phyloP scores from a whole-genome alignment of 441 rosid genomes.

The Populus tomentosa region DNA sequence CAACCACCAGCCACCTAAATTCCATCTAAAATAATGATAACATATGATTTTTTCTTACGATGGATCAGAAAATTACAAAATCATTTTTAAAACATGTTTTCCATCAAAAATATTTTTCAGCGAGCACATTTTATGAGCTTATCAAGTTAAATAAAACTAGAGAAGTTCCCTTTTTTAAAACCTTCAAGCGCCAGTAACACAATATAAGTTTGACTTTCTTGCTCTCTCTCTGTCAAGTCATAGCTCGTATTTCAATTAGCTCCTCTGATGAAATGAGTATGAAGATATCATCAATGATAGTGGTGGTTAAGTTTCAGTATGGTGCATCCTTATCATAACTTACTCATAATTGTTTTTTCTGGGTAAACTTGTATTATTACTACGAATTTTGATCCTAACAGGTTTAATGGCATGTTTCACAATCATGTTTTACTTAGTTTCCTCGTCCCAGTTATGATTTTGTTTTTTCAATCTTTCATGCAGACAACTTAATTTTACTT shows the following conservation, averaged over 20 bases:
- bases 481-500: conserved; percentile 34
- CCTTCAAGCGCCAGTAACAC: background rate
- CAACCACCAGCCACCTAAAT: background rate
- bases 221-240: background rate
- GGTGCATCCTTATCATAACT: background rate
- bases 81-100: background rate
- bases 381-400: background rate
- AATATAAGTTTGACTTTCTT: background rate
- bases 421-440: background rate
- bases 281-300: background rate
- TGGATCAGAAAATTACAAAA: background rate
- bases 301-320: background rate
- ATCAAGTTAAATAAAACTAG: background rate
- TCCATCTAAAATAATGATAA: background rate
- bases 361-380: background rate
- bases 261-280: background rate
- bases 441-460: background rate
- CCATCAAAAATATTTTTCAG: background rate
- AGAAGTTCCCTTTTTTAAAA: background rate
- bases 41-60: background rate
- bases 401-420: background rate
- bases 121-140: background rate
- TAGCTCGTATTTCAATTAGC: background rate
- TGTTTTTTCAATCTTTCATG: background rate
- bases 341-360: background rate